phyloP scores from a whole-genome alignment of 1,284 basidiomycete genomes.

The Caloboletus inedulis region DNA sequence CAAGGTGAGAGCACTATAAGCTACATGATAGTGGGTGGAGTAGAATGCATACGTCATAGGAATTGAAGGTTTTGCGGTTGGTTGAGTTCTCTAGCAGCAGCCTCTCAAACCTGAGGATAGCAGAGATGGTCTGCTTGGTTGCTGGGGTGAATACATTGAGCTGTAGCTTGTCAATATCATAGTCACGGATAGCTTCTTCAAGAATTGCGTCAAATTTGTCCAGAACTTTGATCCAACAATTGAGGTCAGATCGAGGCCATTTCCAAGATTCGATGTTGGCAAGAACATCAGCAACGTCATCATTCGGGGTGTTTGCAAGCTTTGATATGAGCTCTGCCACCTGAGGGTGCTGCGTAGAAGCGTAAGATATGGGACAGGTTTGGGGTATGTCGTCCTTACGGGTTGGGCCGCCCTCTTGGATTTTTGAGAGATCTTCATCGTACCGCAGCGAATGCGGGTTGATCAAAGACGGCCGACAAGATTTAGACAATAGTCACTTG shows the following conservation, averaged over 20 bases:
- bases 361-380: conserved; percentile 31
- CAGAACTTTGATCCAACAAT: conserved; percentile 93
- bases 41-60: conserved; percentile 81
- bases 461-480: conserved; percentile 22
- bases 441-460: conserved; percentile 50
- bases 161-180: conserved; percentile 82
- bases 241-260: conserved; percentile 96
- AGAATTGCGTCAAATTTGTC: conserved; percentile 94
- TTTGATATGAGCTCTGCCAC: conserved; percentile 72
- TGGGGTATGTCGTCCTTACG: conserved; percentile 35
- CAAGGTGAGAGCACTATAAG: conserved; percentile 9
- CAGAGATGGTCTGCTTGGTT: conserved; percentile 75
- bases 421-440: conserved; percentile 79
- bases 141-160: conserved; percentile 73
- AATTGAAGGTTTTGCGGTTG: conserved; percentile 94
- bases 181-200: conserved; percentile 78
- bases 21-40: conserved; percentile 7
- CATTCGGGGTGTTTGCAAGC: conserved; percentile 60
- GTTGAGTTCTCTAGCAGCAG: conserved; percentile 96
- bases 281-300: conserved; percentile 64
- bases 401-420: conserved; percentile 72
- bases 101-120: conserved; percentile 86
- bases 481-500: conserved; percentile 6
- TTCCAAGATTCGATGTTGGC: conserved; percentile 77
- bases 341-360: conserved; percentile 59